Percentiles rank a stretch among this genome's conserved stretches.
Conservation (phyloP, 2,329 filamentous ascomycete species). For the Simplicillium sp. region DNA sequence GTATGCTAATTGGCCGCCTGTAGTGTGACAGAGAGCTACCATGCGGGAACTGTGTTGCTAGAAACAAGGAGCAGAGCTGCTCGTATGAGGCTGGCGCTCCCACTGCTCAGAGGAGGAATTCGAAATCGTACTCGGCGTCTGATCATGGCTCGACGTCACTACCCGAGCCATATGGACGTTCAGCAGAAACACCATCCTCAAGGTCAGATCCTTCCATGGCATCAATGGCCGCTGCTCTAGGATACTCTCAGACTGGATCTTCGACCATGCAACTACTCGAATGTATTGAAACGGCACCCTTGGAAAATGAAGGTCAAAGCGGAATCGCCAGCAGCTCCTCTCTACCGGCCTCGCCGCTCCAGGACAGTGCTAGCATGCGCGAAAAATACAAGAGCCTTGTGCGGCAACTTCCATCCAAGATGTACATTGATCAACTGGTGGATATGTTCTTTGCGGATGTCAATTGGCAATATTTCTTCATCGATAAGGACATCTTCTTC, state of each 20-base stretch:
- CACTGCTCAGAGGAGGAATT: slow-evolving; percentile 24
- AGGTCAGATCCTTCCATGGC: slow-evolving; percentile 22
- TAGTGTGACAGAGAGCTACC: slow-evolving; percentile 51
- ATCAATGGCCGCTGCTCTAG: slow-evolving; percentile 38
- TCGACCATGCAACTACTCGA: slow-evolving; percentile 46
- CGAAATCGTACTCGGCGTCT: not conserved
- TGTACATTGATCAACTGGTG: slow-evolving; percentile 44
- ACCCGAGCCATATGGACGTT: too few relatives aligned
- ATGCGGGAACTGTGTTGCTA: slow-evolving; percentile 48
- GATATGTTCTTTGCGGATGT: slow-evolving; percentile 46
- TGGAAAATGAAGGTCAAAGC: slow-evolving; percentile 16
- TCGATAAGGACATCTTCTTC: slow-evolving; percentile 44
- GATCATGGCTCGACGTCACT: too few relatives aligned
- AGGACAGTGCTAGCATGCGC: slow-evolving; percentile 26
- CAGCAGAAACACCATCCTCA: not conserved
- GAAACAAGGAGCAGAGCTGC: slow-evolving; percentile 46
- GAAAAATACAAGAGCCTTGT: slow-evolving; percentile 51
- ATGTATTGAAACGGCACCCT: slow-evolving; percentile 38
- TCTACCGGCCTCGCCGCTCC: not conserved
- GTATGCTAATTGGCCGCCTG: not conserved
- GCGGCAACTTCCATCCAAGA: slow-evolving; percentile 44
- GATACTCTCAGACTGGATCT: slow-evolving; percentile 40
- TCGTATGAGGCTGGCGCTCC: slow-evolving; percentile 45
- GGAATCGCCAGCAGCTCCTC: not conserved
- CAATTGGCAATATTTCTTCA: slow-evolving; percentile 48